Evolutionary conservation across 305 asterid genomes (phyloP).

Genomic region (Fraxinus ornus): DNA sequence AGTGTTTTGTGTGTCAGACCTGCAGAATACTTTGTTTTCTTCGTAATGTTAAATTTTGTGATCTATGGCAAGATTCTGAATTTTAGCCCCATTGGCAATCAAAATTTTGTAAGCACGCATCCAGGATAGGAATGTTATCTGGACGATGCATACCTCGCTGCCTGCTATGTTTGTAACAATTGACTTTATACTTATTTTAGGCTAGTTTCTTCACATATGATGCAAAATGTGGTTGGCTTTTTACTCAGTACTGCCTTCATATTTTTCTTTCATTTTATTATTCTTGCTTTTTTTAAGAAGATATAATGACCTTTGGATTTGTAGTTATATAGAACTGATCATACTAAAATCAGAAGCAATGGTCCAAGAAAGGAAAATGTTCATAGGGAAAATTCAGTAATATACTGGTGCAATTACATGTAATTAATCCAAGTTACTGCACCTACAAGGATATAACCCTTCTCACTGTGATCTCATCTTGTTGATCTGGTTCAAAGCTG

Average conservation of each 20-base stretch:
- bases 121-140: background rate
- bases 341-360: background rate
- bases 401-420: conserved; percentile 19
- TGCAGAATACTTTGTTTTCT: background rate
- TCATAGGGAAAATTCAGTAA: conserved; percentile 18
- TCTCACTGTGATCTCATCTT: conserved; percentile 47
- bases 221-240: background rate
- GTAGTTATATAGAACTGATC: conserved; percentile 13
- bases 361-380: background rate
- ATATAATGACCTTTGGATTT: background rate
- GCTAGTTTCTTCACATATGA: background rate
- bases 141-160: background rate
- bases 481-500: conserved; percentile 54
- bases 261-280: background rate
- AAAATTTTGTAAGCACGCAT: background rate
- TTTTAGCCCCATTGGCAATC: background rate
- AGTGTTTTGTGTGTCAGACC: background rate
- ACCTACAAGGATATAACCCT: background rate
- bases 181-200: background rate
- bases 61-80: background rate
- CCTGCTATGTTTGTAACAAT: background rate
- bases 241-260: background rate
- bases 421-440: background rate
- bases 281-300: background rate
- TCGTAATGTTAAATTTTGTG: background rate